Conservation (phyloP, 2,329 filamentous ascomycete genomes). For the Leptographium procerum region DNA sequence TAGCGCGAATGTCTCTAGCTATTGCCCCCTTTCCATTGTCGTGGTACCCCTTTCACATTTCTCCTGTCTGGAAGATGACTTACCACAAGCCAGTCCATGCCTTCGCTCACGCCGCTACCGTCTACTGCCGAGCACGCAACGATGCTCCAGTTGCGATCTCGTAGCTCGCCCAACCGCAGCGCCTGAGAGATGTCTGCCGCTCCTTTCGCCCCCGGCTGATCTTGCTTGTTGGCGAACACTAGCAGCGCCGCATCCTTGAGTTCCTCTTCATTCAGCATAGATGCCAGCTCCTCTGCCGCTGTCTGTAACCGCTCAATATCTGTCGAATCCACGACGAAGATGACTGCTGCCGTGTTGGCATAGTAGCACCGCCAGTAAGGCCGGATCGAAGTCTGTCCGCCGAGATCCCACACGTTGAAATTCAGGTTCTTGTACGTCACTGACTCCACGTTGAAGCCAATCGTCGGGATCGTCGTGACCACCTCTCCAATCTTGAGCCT, state of each 20-base stretch:
- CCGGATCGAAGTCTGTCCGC: slow-evolving; percentile 95
- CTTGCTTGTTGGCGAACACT: slow-evolving; percentile 98
- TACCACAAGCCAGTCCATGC: slow-evolving; percentile 98
- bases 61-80: slow-evolving; percentile 17
- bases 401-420: slow-evolving; percentile 98
- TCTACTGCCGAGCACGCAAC: slow-evolving; percentile 95
- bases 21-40: not conserved
- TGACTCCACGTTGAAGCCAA: slow-evolving; percentile 98
- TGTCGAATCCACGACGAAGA: slow-evolving; percentile 97
- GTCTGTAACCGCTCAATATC: slow-evolving; percentile 93
- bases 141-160: slow-evolving; percentile 98
- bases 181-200: slow-evolving; percentile 96
- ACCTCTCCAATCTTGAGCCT: slow-evolving; percentile 98
- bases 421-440: slow-evolving; percentile 98
- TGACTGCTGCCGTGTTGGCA: slow-evolving; percentile 93
- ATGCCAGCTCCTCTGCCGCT: slow-evolving; percentile 80
- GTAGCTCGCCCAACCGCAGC: slow-evolving; percentile 75
- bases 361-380: slow-evolving; percentile 99
- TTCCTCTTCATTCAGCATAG: slow-evolving; percentile 97
- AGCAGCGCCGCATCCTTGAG: slow-evolving; percentile 82
- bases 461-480: slow-evolving; percentile 96
- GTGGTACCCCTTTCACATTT: too few species aligned
- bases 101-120: slow-evolving; percentile 85
- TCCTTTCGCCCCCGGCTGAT: slow-evolving; percentile 92
- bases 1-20: not conserved